Base-by-base conservation (phyloP, 441 rosid genomes). In the Euphorbia celastroides region DNA sequence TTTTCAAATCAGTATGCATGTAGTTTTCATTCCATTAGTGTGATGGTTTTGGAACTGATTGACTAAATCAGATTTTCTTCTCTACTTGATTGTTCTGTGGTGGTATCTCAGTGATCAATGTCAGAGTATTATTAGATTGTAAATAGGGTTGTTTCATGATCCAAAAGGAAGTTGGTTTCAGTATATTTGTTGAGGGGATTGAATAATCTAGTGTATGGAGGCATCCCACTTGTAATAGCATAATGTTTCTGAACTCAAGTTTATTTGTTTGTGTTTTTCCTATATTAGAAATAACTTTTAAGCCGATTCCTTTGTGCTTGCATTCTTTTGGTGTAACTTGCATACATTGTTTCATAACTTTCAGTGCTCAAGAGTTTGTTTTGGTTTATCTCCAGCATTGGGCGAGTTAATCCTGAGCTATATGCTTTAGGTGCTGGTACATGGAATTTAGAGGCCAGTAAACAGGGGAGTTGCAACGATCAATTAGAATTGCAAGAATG, bases 401-500 rank as follows among this genome's bases (percentile, higher is more conserved):
- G 99, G 27, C 86, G 76, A 78, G 96, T 94, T 68, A 87, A 90
- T 72, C 94, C 94, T 65, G 95, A 94, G 84, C 90, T 94, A 42
- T 90, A 89, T 78, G 94, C 97, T 75, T 80, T 94, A 72, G 96
- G 84, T 60, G 79, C 85, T 68, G 83, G 91, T 67, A 80, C 83
- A 61, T 82, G 84, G 87, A 83, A 78, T 73, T 60, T 79, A 70
- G 85, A 81, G 57, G 73, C 65, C 59, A 14, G 46, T 51, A 60
- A 58, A 20, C n/a, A 14, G 17, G 72, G 70, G 7, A 70, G 75
- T 46, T 61, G 62, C 71, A 72, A 73, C 56, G 61, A 70, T 82
- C 74, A 75, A 46, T 69, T 77, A 32, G 56, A 68, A 62, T 66
- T 71, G 69, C 78, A 80, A 67, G 82, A 83, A 55, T 92, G 97